These are phyloP conservation scores for Daedaleopsis sinensis DNA, from an alignment of 768 basidiomycete genomes.

Conservation along the genomic window DNA sequence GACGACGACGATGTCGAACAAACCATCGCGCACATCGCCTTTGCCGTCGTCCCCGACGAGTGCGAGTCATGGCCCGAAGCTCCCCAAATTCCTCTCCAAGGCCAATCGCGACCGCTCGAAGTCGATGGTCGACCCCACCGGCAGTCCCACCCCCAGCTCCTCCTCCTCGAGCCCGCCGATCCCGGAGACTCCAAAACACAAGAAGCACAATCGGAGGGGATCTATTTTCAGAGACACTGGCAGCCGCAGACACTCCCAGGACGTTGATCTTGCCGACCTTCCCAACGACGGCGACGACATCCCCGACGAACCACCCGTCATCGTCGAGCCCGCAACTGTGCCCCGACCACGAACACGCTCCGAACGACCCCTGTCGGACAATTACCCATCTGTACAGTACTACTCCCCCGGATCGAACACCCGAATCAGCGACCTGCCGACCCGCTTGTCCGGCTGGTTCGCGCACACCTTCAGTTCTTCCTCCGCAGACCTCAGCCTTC, in stretches of 20 bases:
- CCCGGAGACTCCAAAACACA: conserved; percentile 31
- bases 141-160: conserved; percentile 42
- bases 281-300: conserved; percentile 38
- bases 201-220: conserved; percentile 31
- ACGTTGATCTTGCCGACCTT: conserved; percentile 32
- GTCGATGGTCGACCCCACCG: conserved; percentile 46
- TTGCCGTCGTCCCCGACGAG: conserved; percentile 45
- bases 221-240: conserved; percentile 24
- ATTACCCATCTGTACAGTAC: conserved; percentile 48
- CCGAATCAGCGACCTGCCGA: conserved; percentile 70
- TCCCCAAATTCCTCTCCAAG: conserved; percentile 72
- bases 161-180: conserved; percentile 38
- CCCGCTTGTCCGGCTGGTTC: conserved; percentile 80
- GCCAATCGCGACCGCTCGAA: conserved; percentile 62
- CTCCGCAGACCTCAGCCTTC: conserved; percentile 71
- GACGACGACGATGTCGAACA: conserved; percentile 47
- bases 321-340: conserved; percentile 62
- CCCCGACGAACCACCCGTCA: conserved; percentile 60
- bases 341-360: conserved; percentile 58
- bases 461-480: conserved; percentile 76
- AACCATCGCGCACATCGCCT: conserved; percentile 46
- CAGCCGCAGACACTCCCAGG: conserved; percentile 30
- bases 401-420: conserved; percentile 48
- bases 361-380: conserved; percentile 55
- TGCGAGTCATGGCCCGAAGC: conserved; percentile 50